phyloP scores from a whole-genome alignment of 2,329 filamentous ascomycete genomes.

The Penicillium sp. region DNA sequence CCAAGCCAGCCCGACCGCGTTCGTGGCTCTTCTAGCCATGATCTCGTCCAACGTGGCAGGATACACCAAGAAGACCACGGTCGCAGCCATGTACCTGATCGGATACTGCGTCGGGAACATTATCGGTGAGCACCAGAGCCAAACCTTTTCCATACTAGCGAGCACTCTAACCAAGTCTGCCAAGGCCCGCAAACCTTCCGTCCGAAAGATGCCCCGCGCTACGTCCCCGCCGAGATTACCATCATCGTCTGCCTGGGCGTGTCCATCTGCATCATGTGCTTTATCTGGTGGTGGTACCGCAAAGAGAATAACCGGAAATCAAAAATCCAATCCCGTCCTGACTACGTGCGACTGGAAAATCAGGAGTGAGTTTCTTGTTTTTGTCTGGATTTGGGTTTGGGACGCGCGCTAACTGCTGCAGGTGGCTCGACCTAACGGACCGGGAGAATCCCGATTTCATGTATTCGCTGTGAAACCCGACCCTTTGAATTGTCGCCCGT shows the following conservation, averaged over 20 bases:
- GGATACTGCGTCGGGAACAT: slow-evolving; percentile 55
- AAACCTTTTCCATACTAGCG: background rate
- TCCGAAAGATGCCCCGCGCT: slow-evolving; percentile 57
- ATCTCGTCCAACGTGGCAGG: slow-evolving; percentile 61
- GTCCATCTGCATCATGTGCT: slow-evolving; percentile 55
- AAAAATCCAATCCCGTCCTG: slow-evolving; percentile 49
- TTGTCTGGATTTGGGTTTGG: background rate
- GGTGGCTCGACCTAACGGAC: slow-evolving; percentile 63
- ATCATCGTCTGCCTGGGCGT: slow-evolving; percentile 60
- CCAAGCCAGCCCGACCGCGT: slow-evolving; percentile 58
- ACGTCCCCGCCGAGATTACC: slow-evolving; percentile 62
- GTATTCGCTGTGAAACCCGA: slow-evolving; percentile 46
- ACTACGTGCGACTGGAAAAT: slow-evolving; percentile 62
- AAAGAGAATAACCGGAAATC: slow-evolving; percentile 61
- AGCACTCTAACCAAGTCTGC: background rate
- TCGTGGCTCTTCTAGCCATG: slow-evolving; percentile 63
- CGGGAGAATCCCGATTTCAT: slow-evolving; percentile 64
- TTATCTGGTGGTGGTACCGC: slow-evolving; percentile 63
- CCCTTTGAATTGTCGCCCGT: background rate
- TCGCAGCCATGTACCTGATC: slow-evolving; percentile 50
- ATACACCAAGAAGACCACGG: slow-evolving; percentile 55
- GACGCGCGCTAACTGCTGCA: slow-evolving; percentile 14
- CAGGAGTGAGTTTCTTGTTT: slow-evolving; percentile 53
- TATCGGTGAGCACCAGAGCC: slow-evolving; percentile 43
- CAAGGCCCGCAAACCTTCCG: slow-evolving; percentile 57